phyloP scores from a whole-genome alignment of 257 asterid species.

The Nicotiana benthamiana region DNA sequence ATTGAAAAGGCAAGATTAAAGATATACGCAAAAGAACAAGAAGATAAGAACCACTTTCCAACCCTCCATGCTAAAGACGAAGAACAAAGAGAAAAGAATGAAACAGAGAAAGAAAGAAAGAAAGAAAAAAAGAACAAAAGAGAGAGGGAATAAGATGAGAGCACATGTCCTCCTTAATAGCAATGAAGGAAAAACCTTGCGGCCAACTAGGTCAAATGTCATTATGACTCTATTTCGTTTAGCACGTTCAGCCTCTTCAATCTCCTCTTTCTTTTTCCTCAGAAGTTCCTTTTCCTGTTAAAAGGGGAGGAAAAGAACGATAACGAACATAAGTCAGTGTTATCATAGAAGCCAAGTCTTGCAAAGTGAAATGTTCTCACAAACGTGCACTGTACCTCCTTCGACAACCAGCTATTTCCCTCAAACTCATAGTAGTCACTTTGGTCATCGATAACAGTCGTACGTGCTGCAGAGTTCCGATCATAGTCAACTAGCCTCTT shows the following conservation, averaged over 20 bases:
- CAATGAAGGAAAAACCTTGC: constrained; percentile 51
- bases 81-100: neutral
- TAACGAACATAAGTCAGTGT: neutral
- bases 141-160: neutral
- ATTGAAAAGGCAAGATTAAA: neutral
- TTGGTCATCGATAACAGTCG: constrained; percentile 93
- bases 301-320: constrained; percentile 3
- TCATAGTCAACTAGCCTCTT: constrained; percentile 96
- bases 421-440: constrained; percentile 92
- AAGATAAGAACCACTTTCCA: neutral
- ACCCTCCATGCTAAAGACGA: neutral
- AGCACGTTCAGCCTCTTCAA: constrained; percentile 78
- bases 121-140: neutral
- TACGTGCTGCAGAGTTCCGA: constrained; percentile 96
- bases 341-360: neutral
- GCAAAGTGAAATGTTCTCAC: constrained; percentile 5
- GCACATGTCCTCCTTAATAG: neutral
- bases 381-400: constrained; percentile 40
- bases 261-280: constrained; percentile 66
- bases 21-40: neutral
- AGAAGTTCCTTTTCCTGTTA: constrained; percentile 81
- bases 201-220: constrained; percentile 90
- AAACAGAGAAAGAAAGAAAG: neutral
- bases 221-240: constrained; percentile 62
- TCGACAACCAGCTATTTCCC: constrained; percentile 76